Base-by-base conservation (phyloP, 805 yeast species). In the Metschnikowia continentalis region DNA sequence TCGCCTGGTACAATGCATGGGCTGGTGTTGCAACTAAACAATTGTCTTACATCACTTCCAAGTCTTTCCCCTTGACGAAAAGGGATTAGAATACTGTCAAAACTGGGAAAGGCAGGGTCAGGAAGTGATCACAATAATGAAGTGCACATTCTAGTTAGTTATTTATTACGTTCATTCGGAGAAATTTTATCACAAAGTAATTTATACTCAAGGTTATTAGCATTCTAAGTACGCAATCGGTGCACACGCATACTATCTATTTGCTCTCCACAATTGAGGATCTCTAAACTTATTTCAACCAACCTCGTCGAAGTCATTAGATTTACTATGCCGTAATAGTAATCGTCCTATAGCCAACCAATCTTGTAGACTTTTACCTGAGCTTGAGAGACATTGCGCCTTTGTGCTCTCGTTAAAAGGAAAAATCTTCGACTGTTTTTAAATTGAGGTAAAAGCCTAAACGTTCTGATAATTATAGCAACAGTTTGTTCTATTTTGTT, bases 1-100 rank as follows among this genome's bases (percentile, higher is more conserved):
- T 57, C 43, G 59, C 58, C 14, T 57, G 57, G 58, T 54, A 50
- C 46, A 54, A 55, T 46, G 59, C 59, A 3, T 55, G 53, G 44
- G 59, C 61, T 5, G 61, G 59, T 20, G 51, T 53, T n/a, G 61
- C 61, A 33, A 57, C 55, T 11, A 42, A 35, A 26, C 55, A 52
- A 22, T 55, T 51, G 38, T 53, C 60, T 8, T 57, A 57, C 48
- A 42, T 55, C 36, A 37, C 44, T 13, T 49, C 56, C 23, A 33
- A 43, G 32, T 11, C 46, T n/a, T 20, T 43, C 23, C 46, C 46
- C 20, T 43, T 43, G 46, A 33, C 30, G 17, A 43, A 43, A n/a
- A 14, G 11, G 5, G 36, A 42, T 30, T 40, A 35, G 13, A 35
- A 17, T 8, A 22, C 38, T 8, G 36, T 7, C 15, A n/a, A n/a